Evolutionary conservation across 371 early-diverging fungal genomes (phyloP).

Genomic region (Funneliformis caledonium): DNA sequence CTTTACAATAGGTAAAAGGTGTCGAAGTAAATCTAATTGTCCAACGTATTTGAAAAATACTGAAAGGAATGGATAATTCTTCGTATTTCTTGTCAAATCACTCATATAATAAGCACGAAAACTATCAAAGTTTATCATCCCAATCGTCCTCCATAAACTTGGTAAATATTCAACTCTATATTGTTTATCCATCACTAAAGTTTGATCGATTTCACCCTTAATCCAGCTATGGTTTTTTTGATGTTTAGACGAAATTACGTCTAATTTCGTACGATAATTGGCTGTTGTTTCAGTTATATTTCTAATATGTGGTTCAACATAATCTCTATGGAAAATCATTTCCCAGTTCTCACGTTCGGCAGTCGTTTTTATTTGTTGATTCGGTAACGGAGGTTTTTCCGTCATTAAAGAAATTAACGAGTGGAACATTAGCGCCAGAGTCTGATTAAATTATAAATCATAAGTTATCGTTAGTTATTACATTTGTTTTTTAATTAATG

Average conservation of each 20-base stretch:
- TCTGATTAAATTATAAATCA: background rate
- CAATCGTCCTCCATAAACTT: conserved; percentile 5
- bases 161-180: background rate
- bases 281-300: background rate
- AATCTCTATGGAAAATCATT: background rate
- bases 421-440: conserved; percentile 11
- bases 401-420: background rate
- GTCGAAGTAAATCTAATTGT: background rate
- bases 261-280: background rate
- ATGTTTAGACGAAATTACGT: background rate
- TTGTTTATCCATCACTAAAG: background rate
- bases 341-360: conserved; percentile 21
- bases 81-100: background rate
- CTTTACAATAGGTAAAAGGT: conserved; percentile 5
- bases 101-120: conserved; percentile 12
- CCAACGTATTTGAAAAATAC: conserved; percentile 12
- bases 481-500: background rate
- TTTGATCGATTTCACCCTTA: background rate
- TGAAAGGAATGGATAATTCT: conserved; percentile 9
- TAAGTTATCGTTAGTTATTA: background rate
- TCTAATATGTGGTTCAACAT: conserved; percentile 2
- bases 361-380: background rate
- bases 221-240: background rate
- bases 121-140: background rate
- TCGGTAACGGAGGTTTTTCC: background rate